Evolutionary conservation across 2,329 filamentous ascomycete genomes (phyloP).

Genomic region (Monilinia vaccinii-corymbosi): DNA sequence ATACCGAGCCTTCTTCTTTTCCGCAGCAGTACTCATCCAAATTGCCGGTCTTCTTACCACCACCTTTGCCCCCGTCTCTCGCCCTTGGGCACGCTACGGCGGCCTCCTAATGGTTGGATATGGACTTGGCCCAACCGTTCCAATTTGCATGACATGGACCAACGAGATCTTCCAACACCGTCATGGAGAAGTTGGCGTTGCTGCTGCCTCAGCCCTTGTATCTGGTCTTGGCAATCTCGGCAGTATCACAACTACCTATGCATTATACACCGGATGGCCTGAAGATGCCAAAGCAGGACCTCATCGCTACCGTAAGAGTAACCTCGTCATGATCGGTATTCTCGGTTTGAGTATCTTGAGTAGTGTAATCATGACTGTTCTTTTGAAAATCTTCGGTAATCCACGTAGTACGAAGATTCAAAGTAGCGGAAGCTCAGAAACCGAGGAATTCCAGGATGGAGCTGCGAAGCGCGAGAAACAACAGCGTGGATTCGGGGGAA

Average conservation of each 20-base stretch:
- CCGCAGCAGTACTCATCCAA: slow-evolving; percentile 64
- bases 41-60: slow-evolving; percentile 72
- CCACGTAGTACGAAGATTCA: slow-evolving; percentile 39
- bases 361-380: slow-evolving; percentile 57
- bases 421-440: slow-evolving; percentile 30
- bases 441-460: slow-evolving; percentile 44
- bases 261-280: slow-evolving; percentile 79
- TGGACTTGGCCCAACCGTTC: slow-evolving; percentile 81
- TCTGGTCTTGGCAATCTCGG: slow-evolving; percentile 82
- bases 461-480: slow-evolving; percentile 49
- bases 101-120: slow-evolving; percentile 87
- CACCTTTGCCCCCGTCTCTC: slow-evolving; percentile 58
- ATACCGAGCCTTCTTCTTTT: slow-evolving; percentile 74
- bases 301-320: slow-evolving; percentile 71
- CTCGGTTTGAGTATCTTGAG: slow-evolving; percentile 67
- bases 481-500: slow-evolving; percentile 48
- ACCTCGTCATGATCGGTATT: slow-evolving; percentile 82
- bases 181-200: slow-evolving; percentile 85
- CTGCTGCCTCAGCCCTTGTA: slow-evolving; percentile 75
- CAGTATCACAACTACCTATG: slow-evolving; percentile 80
- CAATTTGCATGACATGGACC: slow-evolving; percentile 91
- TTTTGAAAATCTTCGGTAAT: slow-evolving; percentile 52
- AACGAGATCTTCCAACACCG: slow-evolving; percentile 83
- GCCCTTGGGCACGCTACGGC: slow-evolving; percentile 77
- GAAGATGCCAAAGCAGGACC: slow-evolving; percentile 61